Evolutionary conservation across 805 yeast species (phyloP).

Genomic region (Hanseniaspora thailandica): DNA sequence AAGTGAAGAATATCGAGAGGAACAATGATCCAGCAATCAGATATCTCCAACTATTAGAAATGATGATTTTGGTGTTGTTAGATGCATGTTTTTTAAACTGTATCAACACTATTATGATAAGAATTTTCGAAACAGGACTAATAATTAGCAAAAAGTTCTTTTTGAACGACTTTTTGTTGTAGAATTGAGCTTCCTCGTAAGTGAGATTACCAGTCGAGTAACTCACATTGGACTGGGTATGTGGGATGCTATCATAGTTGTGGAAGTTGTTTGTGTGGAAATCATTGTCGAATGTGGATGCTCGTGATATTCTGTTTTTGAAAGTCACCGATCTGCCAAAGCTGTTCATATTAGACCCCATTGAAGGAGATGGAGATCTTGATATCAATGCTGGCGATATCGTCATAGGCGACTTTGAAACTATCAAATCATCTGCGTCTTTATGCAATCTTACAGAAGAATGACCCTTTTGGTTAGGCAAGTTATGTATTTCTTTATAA

Average conservation of each 20-base stretch:
- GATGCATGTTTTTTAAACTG: constrained; percentile 1
- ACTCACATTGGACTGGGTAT: neutral
- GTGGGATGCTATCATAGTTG: neutral
- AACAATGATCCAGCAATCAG: constrained; percentile 7
- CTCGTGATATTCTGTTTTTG: neutral
- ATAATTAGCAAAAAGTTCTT: neutral
- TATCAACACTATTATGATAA: neutral
- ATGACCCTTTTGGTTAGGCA: neutral
- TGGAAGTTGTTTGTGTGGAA: neutral
- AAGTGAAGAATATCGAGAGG: constrained; percentile 2
- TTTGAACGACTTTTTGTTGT: neutral
- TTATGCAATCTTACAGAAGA: neutral
- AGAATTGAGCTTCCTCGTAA: neutral
- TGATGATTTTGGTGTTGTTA: neutral
- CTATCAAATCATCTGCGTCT: neutral
- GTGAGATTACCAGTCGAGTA: neutral
- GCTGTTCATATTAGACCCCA: neutral
- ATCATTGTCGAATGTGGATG: neutral
- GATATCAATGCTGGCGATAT: neutral
- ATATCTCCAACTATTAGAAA: constrained; percentile 5
- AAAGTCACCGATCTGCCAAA: neutral
- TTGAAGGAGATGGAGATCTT: neutral
- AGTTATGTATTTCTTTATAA: constrained; percentile 3
- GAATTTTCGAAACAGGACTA: constrained; percentile 1
- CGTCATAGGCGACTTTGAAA: neutral